A percentile compares a stretch with the other conserved stretches of the same genome.
These are phyloP conservation scores for Pichia sp. DNA, from an alignment of 1,139 yeast genomes.

Conservation along the genomic window DNA sequence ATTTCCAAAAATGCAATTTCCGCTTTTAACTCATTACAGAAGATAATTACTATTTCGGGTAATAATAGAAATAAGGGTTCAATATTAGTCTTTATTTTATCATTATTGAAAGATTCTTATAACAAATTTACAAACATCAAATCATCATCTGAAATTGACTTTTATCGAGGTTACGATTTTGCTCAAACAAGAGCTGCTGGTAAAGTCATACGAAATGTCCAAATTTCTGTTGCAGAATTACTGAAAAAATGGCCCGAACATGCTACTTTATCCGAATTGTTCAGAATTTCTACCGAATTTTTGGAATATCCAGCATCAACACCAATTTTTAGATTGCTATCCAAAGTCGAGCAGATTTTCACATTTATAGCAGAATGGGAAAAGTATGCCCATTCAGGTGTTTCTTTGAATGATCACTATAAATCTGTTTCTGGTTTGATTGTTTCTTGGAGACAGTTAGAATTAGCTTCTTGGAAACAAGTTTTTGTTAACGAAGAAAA, in stretches of 20 bases:
- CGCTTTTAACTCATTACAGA: conserved; percentile 27
- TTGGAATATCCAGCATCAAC: conserved; percentile 54
- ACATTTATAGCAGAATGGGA: conserved; percentile 89
- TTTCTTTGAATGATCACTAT: conserved; percentile 52
- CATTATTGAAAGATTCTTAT: conserved; percentile 28
- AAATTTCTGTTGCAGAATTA: conserved; percentile 42
- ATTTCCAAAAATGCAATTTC: conserved; percentile 38
- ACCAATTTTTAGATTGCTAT: conserved; percentile 73
- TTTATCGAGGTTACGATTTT: conserved; percentile 58
- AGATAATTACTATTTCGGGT: conserved; percentile 25
- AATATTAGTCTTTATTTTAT: conserved; percentile 39
- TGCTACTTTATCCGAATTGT: conserved; percentile 71
- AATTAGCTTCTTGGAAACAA: conserved; percentile 78
- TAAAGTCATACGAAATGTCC: conserved; percentile 42
- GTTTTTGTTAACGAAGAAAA: conserved; percentile 65
- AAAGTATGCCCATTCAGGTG: conserved; percentile 78
- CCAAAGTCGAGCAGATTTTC: conserved; percentile 81
- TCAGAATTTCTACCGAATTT: conserved; percentile 63
- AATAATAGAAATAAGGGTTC: conserved; percentile 32
- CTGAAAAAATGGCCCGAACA: conserved; percentile 90
- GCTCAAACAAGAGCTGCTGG: conserved; percentile 59
- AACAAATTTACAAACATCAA: conserved; percentile 16
- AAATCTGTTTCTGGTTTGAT: conserved; percentile 60
- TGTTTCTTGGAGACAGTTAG: conserved; percentile 87
- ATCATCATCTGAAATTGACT: conserved; percentile 22